Base-by-base conservation (phyloP, 2,329 filamentous ascomycete species). In the Arthrobotrys musiformis region DNA sequence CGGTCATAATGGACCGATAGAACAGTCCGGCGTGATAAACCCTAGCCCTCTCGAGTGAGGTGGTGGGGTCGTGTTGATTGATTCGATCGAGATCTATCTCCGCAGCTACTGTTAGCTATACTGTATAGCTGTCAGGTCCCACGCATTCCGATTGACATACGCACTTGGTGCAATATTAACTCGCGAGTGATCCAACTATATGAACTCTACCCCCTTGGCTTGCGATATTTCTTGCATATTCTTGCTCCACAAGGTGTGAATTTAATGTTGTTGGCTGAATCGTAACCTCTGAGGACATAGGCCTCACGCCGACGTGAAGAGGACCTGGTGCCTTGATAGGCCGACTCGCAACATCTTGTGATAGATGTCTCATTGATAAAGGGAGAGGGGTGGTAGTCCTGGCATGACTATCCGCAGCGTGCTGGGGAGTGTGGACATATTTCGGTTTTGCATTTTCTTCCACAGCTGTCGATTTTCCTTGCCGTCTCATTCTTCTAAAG, bases 321-420 rank as follows among this genome's bases (percentile, higher is more conserved):
- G 62, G 54, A 13, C n/a, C 46, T 11, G 70, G 24, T 6, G 70
- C 19, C 11, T 30, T 46, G 30, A 58, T 48, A 8, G 64, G 72
- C 17, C 60, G 42, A n/a, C 50, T 50, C 0, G 35, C 62, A 33
- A 70, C 30, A 8, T 76, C 64, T 46, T 52, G 42, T 15, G 72
- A 62, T 19, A 70, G 19, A 11, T 64, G 72, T 24, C 72, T 76
- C 48, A 63, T 48, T 22, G 63, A 33, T 13, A 76, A 76, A 19
- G 64, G 72, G 40, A 76, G 64, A 1, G 56, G 64, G 6, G 56
- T 69, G n/a, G 72, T 76, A 19, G 72, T 76, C 15, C 64, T 63
- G 22, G 58, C 72, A 44, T 76, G 72, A 19, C 72, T 66, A 5
- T 70, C 64, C 13, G 72, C 72, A 33, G 72, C 72, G 26, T 76